phyloP scores from a whole-genome alignment of 306 rosid genomes.

The Cucurbita moschata region DNA sequence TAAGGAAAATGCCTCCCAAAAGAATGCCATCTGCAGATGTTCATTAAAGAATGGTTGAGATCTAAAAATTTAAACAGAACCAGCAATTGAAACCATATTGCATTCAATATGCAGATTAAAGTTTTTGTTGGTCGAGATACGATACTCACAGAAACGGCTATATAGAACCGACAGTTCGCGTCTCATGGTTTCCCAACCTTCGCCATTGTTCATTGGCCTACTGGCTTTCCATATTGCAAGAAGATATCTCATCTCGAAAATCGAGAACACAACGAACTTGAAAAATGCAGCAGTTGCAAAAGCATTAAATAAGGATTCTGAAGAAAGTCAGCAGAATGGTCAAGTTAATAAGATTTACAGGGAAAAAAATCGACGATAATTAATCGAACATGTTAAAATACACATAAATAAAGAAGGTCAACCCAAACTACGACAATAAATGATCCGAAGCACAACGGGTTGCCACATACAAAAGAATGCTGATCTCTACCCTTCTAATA shows the following conservation, averaged over 20 bases:
- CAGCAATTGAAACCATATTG: not conserved
- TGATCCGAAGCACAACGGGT: not conserved
- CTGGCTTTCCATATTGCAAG: conserved; percentile 99
- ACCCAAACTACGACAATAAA: not conserved
- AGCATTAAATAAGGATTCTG: conserved; percentile 92
- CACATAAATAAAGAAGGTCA: not conserved
- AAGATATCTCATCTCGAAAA: conserved; percentile 98
- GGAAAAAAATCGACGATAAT: not conserved
- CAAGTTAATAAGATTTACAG: conserved; percentile 5
- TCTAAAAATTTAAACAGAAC: conserved; percentile 1
- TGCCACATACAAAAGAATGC: not conserved
- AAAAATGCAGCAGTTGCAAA: conserved; percentile 99
- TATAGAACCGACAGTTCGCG: conserved; percentile 93
- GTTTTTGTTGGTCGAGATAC: not conserved
- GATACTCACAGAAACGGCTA: conserved; percentile 89
- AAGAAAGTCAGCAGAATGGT: conserved; percentile 13
- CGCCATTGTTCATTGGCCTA: conserved; percentile 78
- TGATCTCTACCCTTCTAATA: not conserved
- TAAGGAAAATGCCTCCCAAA: conserved; percentile 87
- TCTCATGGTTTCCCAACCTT: conserved; percentile 98
- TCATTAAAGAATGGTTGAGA: conserved; percentile 3
- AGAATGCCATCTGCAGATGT: conserved; percentile 81
- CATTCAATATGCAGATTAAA: not conserved
- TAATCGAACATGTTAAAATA: not conserved
- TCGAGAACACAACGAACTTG: conserved; percentile 95